Evolutionary conservation across 2,329 filamentous ascomycete species (phyloP).

Genomic region (Ceratocystis albifundus): DNA sequence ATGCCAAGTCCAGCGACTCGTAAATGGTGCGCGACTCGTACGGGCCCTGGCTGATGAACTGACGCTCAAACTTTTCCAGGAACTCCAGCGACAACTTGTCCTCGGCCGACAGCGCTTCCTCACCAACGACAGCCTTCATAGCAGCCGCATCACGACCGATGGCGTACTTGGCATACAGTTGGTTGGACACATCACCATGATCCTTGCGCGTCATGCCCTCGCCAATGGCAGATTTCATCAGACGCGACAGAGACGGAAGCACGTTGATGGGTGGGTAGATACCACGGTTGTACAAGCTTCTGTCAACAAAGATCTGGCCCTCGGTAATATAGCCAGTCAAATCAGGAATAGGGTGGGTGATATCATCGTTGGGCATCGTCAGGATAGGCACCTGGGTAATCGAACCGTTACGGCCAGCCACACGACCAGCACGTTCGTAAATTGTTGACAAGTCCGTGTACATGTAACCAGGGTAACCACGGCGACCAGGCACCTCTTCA

Average conservation of each 20-base stretch:
- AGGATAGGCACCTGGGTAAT: slow-evolving; percentile 98
- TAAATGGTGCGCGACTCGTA: slow-evolving; percentile 88
- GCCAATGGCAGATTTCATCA: slow-evolving; percentile 99
- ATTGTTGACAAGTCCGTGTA: slow-evolving; percentile 99
- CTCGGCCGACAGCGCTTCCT: slow-evolving; percentile 88
- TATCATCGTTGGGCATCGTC: slow-evolving; percentile 99
- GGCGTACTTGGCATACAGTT: slow-evolving; percentile 98
- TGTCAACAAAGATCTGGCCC: slow-evolving; percentile 96
- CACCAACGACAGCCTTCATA: slow-evolving; percentile 99
- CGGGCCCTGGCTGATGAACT: slow-evolving; percentile 81
- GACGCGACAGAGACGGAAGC: slow-evolving; percentile 88
- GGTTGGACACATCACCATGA: slow-evolving; percentile 96
- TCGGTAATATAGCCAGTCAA: slow-evolving; percentile 98
- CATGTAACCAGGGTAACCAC: slow-evolving; percentile 99
- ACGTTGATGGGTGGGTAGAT: slow-evolving; percentile 99
- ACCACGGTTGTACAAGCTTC: slow-evolving; percentile 87
- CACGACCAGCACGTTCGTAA: slow-evolving; percentile 97
- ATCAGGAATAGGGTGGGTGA: slow-evolving; percentile 97
- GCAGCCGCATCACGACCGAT: slow-evolving; percentile 95
- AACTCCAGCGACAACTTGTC: slow-evolving; percentile 98
- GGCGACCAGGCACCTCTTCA: slow-evolving; percentile 97
- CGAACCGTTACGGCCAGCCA: slow-evolving; percentile 89
- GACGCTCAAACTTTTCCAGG: slow-evolving; percentile 94
- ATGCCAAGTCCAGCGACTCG: slow-evolving; percentile 90
- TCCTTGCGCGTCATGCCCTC: slow-evolving; percentile 94